Base-by-base conservation (phyloP, 768 basidiomycete species). In the Crepidotus variabilis region DNA sequence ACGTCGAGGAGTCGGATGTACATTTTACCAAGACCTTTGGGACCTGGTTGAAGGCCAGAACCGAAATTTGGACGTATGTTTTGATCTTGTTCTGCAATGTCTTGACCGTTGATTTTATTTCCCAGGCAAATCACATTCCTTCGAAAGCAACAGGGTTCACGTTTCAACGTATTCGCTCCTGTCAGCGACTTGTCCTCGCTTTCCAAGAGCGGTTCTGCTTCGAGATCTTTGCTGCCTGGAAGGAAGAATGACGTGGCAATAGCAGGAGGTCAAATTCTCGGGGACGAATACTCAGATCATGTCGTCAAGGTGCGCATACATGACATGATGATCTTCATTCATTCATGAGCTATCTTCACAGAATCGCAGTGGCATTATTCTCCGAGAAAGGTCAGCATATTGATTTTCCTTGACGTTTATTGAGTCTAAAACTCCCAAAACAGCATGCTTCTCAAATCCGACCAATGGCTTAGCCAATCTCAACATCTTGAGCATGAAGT, bases 241-340 rank as follows among this genome's bases (percentile, higher is more conserved):
- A 83, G 81, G 67, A 85, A 84, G 68, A 87, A 90, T 59, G 86
- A 88, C 63, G 81, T 86, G 10, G 86, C 82, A 33, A 89, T 87
- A 56, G 73, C 82, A 20, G 93, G 93, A 9, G 93, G 92, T 0
- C 90, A 88, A 66, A 83, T 97, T 46, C 75, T 95, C 1, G 96
- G 94, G 4, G 95, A 98, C 66, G 97, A 99, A 69, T 98, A 93
- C 75, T 93, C 92, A 2, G 90, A 92, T 43, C 92, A 95, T 67
- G 93, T 98, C 47, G 85, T 99, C 32, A 89, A 89, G 79, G 92
- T 90, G 56, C 24, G 77, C 47, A 9, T 8, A 22, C 7, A 47
- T 24, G 23, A 14, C 16, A 16, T 46, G 22, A 32, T 51, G 45
- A 51, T 47, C 33, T 23, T 47, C 10, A 18, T 52, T 32, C 6